Conservation (phyloP, 208 protist species). For the Acanthamoeba lenticulata region DNA sequence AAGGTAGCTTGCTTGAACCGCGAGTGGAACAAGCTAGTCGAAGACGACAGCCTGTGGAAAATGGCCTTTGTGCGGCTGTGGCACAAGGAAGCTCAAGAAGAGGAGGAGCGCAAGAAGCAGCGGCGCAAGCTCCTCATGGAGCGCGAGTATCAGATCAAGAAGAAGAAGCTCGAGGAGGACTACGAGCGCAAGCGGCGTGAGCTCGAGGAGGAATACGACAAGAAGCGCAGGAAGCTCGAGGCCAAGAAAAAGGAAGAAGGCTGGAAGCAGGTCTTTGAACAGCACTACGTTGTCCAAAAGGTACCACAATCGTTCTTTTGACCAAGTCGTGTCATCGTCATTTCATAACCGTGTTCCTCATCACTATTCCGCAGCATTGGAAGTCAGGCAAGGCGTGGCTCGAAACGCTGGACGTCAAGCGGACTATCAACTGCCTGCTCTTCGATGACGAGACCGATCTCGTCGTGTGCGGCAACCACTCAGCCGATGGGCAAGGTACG, state of each 20-base stretch:
- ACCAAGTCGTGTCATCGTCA: too few relatives aligned
- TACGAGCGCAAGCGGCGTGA: slow-evolving; percentile 56
- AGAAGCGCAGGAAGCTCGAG: slow-evolving; percentile 54
- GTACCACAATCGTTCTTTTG: neutral
- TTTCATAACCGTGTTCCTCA: neutral
- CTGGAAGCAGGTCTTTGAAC: slow-evolving; percentile 51
- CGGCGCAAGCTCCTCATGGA: slow-evolving; percentile 23
- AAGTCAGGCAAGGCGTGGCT: slow-evolving; percentile 41
- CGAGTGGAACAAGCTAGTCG: slow-evolving; percentile 21
- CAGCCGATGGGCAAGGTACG: slow-evolving; percentile 25
- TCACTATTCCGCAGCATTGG: slow-evolving; percentile 5
- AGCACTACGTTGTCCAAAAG: slow-evolving; percentile 51
- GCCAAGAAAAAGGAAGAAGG: slow-evolving; percentile 40
- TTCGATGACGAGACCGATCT: slow-evolving; percentile 50
- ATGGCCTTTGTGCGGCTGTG: slow-evolving; percentile 32
- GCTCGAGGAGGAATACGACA: slow-evolving; percentile 54
- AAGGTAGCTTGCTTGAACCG: slow-evolving; percentile 39
- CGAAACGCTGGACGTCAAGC: slow-evolving; percentile 34
- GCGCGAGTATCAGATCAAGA: slow-evolving; percentile 13
- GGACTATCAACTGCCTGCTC: slow-evolving; percentile 36
- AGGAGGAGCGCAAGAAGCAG: slow-evolving; percentile 12
- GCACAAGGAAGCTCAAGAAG: slow-evolving; percentile 15
- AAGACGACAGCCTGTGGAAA: slow-evolving; percentile 59
- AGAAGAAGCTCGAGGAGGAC: slow-evolving; percentile 54
- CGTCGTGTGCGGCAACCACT: slow-evolving; percentile 50